Conservation (phyloP, 1,284 basidiomycete genomes). For the Boletus mariae region DNA sequence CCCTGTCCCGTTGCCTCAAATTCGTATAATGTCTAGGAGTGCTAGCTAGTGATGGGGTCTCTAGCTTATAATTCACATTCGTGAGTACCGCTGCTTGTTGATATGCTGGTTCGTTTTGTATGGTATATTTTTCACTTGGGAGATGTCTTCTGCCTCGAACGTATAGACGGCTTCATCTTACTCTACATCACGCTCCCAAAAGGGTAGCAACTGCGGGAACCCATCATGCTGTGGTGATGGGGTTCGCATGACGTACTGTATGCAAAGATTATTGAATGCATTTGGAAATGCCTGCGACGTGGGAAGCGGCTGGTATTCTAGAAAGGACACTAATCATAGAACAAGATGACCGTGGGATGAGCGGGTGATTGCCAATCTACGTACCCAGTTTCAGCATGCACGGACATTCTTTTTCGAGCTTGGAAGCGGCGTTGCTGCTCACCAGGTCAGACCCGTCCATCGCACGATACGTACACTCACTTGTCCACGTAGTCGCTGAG, state of each 20-base stretch:
- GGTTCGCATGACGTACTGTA: constrained; percentile 44
- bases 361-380: constrained; percentile 2
- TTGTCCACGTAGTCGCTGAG: constrained; percentile 44
- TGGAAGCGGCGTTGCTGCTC: constrained; percentile 36
- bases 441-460: constrained; percentile 7
- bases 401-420: constrained; percentile 28
- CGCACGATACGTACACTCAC: constrained; percentile 35
- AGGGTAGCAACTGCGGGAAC: constrained; percentile 29
- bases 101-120: constrained; percentile 30
- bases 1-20: constrained; percentile 60
- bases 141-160: background rate
- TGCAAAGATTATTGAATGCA: constrained; percentile 66
- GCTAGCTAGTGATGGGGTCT: constrained; percentile 56
- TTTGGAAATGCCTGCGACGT: constrained; percentile 46
- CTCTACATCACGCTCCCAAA: background rate
- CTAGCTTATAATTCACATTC: constrained; percentile 29
- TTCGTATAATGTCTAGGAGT: constrained; percentile 53
- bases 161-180: background rate
- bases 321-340: constrained; percentile 38
- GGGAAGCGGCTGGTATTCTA: constrained; percentile 47
- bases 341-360: background rate
- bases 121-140: constrained; percentile 9
- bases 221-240: constrained; percentile 20
- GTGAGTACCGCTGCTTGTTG: constrained; percentile 22
- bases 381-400: constrained; percentile 28